A percentile compares a stretch with the other conserved stretches of the same genome.
Evolutionary conservation across 371 early-diverging fungal species (phyloP).

Genomic region (Zancudomyces culisetae): DNA sequence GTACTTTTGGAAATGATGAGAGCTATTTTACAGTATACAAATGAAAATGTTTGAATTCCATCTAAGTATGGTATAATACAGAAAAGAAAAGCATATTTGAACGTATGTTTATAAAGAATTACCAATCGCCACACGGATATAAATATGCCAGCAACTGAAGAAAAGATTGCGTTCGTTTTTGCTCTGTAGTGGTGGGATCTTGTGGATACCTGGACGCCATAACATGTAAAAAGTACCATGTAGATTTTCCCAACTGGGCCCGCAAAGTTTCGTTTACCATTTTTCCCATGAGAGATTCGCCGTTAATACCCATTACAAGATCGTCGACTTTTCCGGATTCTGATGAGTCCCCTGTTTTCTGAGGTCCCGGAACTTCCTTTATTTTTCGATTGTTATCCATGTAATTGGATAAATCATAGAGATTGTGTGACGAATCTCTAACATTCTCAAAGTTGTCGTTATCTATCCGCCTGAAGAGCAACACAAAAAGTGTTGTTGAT

Average conservation of each 20-base stretch:
- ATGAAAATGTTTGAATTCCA: not conserved
- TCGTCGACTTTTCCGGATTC: too few relatives aligned
- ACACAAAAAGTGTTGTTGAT: too few relatives aligned
- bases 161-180: slow-evolving; percentile 56
- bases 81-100: not conserved
- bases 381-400: too few relatives aligned
- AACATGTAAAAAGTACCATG: slow-evolving; percentile 83
- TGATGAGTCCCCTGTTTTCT: too few relatives aligned
- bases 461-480: too few relatives aligned
- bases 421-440: too few relatives aligned
- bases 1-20: slow-evolving; percentile 64
- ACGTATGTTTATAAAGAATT: slow-evolving; percentile 7
- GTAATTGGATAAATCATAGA: too few relatives aligned
- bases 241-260: slow-evolving; percentile 24
- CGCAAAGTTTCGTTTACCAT: slow-evolving; percentile 65
- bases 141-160: slow-evolving; percentile 67
- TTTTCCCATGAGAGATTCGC: slow-evolving; percentile 36
- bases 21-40: slow-evolving; percentile 28
- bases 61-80: not conserved
- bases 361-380: too few relatives aligned
- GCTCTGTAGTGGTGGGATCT: slow-evolving; percentile 60
- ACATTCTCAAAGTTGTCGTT: too few relatives aligned
- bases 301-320: not conserved
- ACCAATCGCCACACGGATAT: slow-evolving; percentile 98
- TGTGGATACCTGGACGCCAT: slow-evolving; percentile 89